Percentiles rank a stretch among this genome's conserved stretches.
Conservation (phyloP, 192 early-diverging fungal genomes). For the Geosiphon pyriformis region DNA sequence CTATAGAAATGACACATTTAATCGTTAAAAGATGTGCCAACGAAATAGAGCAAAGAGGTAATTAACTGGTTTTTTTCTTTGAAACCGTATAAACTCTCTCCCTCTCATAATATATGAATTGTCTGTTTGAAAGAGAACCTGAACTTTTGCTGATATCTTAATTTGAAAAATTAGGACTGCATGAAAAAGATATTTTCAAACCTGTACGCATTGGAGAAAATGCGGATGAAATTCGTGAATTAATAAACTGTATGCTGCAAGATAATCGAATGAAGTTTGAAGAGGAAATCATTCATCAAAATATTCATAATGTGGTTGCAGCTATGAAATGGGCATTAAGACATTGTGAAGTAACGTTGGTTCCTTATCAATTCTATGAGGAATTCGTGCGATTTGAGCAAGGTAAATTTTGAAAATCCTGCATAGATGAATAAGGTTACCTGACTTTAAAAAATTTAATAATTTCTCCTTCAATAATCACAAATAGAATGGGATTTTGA, state of each 20-base stretch:
- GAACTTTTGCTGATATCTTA: no score
- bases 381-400: slow-evolving; percentile 15
- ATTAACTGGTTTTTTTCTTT: background rate
- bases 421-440: no score
- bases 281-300: slow-evolving; percentile 10
- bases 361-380: slow-evolving; percentile 20
- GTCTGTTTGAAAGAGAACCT: background rate
- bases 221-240: slow-evolving; percentile 8
- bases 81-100: background rate
- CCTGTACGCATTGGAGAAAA: slow-evolving; percentile 13
- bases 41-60: slow-evolving; percentile 17
- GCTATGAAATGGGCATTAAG: slow-evolving; percentile 22
- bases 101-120: background rate
- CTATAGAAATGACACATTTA: slow-evolving; percentile 13
- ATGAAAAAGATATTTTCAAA: slow-evolving; percentile 22
- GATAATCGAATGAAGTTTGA: slow-evolving; percentile 15
- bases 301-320: slow-evolving; percentile 20
- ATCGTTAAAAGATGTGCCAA: slow-evolving; percentile 20
- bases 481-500: slow-evolving; percentile 26
- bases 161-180: slow-evolving; percentile 7
- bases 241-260: slow-evolving; percentile 17
- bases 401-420: background rate
- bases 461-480: no score
- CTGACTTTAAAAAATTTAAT: no score
- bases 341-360: slow-evolving; percentile 10